Evolutionary conservation across 1,284 basidiomycete species (phyloP), one percentile per base, ranked within the genome.

Genomic region (Wolfiporia cocos): DNA sequence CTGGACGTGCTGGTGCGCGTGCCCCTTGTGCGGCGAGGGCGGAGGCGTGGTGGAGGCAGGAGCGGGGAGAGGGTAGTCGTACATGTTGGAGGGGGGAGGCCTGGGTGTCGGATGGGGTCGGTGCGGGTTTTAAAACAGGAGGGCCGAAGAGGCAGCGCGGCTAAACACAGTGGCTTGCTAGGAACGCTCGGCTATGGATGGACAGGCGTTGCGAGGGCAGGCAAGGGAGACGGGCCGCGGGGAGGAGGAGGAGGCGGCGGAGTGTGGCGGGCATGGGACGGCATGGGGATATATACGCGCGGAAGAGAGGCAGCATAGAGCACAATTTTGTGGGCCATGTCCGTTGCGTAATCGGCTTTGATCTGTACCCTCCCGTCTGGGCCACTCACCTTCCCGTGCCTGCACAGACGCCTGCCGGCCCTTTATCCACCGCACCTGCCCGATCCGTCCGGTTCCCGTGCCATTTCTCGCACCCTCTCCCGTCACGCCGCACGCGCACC

Each of bases 1-100:
- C 36, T 38, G 37, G 33, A 49, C 28, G 3, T 55, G 56, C 48
- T 54, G 53, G 42, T 56, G 53, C 36, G 44, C 46, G 23, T 48
- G 39, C 3, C 30, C 24, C 14, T 24, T 39, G 26, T 50, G 52
- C 2, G 52, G 49, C 12, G 52, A 49, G 31, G 49, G 47, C 3
- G 47, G 42, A 3, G 53, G 44, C 6, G 50, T 40, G n/a, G 49
- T 39, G 5, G 49, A 36, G 24, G 42, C 21, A 10, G 44, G 17
- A 26, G 34, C 19, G 32, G 34, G n/a, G 20, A 34, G 22, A 22
- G 40, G 49, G 39, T 43, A 46, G 48, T 55, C 53, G 49, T 50
- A 49, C 51, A 55, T 52, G 41, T 49, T 46, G 21, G 20, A 37
- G 18, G 19, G 18, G 34, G 15, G 18, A 18, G 22, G 6, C 34